phyloP scores from a whole-genome alignment of 1,284 basidiomycete genomes.

The Cutaneotrichosporon mucoides region DNA sequence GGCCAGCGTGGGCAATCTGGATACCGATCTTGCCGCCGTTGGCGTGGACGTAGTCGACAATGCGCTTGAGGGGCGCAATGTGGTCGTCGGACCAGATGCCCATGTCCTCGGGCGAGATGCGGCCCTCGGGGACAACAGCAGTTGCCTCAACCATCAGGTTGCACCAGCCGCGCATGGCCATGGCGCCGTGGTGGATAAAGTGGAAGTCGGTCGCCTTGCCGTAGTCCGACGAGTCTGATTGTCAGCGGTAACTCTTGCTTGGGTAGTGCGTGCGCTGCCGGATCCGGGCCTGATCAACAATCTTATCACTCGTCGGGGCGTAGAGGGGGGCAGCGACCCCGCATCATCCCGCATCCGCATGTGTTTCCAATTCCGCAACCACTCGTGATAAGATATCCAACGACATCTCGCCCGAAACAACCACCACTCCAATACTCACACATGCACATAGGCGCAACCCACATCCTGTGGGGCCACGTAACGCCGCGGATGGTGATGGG shows the following conservation, averaged over 20 bases:
- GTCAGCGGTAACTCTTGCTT: not conserved
- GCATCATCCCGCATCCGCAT: no score
- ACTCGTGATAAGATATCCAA: no score
- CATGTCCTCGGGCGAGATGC: conserved; percentile 55
- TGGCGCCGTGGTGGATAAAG: conserved; percentile 65
- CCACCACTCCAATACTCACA: conserved; percentile 29
- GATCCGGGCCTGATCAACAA: no score
- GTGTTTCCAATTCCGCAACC: no score
- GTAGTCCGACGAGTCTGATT: conserved; percentile 61
- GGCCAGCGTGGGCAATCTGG: conserved; percentile 73
- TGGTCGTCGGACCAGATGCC: conserved; percentile 75
- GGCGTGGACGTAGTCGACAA: conserved; percentile 71
- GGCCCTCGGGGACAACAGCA: conserved; percentile 68
- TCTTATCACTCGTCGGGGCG: no score
- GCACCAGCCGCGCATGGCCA: conserved; percentile 54
- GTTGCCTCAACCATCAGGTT: conserved; percentile 67
- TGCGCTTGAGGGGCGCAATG: conserved; percentile 60
- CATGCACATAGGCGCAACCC: conserved; percentile 64
- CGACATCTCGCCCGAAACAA: no score
- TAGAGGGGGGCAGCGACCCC: no score
- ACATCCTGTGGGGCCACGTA: conserved; percentile 61
- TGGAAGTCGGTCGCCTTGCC: conserved; percentile 75
- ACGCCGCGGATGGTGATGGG: conserved; percentile 61
- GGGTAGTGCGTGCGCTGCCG: no score
- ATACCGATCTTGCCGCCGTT: conserved; percentile 66